Conservation (phyloP, 176 grass and related monocot genomes). For the Oryza nivara region DNA sequence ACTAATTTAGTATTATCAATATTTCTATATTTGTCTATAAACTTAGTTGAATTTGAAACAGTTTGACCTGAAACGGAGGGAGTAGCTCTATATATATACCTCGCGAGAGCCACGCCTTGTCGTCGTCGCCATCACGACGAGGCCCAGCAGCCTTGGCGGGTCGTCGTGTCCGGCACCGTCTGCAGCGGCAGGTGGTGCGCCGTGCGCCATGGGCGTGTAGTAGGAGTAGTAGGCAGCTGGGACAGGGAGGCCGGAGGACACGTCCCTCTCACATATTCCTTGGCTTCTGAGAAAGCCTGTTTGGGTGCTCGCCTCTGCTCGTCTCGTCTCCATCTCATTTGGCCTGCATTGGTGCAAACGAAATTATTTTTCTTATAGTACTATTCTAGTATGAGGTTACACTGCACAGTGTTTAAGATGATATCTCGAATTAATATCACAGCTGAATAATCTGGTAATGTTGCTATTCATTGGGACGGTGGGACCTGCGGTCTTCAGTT, state of each 20-base stretch:
- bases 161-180: constrained; percentile 12
- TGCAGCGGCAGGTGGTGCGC: neutral
- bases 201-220: constrained; percentile 19
- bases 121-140: neutral
- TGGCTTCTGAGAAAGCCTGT: constrained; percentile 14
- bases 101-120: constrained; percentile 11
- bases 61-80: too few relatives aligned
- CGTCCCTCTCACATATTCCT: constrained; percentile 37
- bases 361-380: neutral
- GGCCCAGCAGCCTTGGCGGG: neutral
- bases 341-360: neutral
- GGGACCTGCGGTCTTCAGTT: too few relatives aligned
- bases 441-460: too few relatives aligned
- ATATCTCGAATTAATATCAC: too few relatives aligned
- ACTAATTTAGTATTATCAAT: too few relatives aligned
- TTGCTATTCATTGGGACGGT: too few relatives aligned
- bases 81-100: neutral
- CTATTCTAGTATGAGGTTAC: too few relatives aligned
- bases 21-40: too few relatives aligned
- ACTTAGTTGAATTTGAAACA: too few relatives aligned
- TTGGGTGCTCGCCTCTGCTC: neutral
- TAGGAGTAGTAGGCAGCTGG: neutral
- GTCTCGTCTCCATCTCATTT: constrained; percentile 19
- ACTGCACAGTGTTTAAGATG: too few relatives aligned
- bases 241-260: constrained; percentile 8